These are phyloP conservation scores for Puccinia triticina DNA, from an alignment of 1,284 basidiomycete species.

Conservation along the genomic window DNA sequence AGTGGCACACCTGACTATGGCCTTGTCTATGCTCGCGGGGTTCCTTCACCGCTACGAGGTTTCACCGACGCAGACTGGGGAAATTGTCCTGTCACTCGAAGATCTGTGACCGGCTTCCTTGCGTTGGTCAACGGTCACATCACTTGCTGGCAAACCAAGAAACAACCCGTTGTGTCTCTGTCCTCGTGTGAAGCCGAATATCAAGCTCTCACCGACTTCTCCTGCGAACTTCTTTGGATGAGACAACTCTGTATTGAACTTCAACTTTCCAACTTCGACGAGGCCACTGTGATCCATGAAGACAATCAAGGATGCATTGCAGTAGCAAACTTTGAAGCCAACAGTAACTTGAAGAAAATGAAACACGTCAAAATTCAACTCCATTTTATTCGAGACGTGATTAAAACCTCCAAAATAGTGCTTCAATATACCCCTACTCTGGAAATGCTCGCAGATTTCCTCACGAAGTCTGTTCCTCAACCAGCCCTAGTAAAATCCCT, in stretches of 20 bases:
- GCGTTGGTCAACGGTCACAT: not conserved
- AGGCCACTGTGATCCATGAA: too few species aligned
- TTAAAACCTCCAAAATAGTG: not conserved
- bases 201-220: not conserved
- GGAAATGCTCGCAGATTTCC: slow-evolving; percentile 8
- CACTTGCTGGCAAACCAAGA: slow-evolving; percentile 3
- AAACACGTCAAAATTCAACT: too few species aligned
- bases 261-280: not conserved
- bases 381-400: too few species aligned
- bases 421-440: not conserved
- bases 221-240: not conserved
- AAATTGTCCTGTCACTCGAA: not conserved
- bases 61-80: too few species aligned
- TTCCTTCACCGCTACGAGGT: not conserved
- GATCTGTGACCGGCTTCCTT: not conserved
- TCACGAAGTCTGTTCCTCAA: slow-evolving; percentile 7
- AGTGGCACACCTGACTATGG: not conserved
- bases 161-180: slow-evolving; percentile 12
- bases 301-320: too few species aligned
- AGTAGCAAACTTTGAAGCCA: too few species aligned
- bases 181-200: slow-evolving; percentile 9
- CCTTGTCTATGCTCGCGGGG: not conserved
- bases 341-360: too few species aligned
- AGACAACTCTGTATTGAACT: not conserved
- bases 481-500: not conserved